Percentiles rank a stretch among this genome's conserved stretches.
phyloP scores from a whole-genome alignment of 257 asterid genomes.

The Fraxinus excelsior region DNA sequence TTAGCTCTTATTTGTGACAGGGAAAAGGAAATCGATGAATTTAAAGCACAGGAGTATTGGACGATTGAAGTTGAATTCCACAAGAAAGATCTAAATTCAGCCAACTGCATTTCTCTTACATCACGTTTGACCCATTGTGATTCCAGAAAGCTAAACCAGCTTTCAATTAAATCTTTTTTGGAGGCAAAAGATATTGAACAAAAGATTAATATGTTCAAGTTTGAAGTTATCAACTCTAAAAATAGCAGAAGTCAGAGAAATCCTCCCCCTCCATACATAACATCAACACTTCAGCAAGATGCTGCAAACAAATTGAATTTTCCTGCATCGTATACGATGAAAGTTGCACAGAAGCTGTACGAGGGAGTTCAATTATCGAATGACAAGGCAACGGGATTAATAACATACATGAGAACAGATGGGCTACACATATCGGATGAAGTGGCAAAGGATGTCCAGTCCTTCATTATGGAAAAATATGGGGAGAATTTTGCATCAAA shows the following conservation, averaged over 20 bases:
- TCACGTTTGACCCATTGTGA: constrained; percentile 64
- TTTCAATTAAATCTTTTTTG: constrained; percentile 55
- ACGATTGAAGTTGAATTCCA: constrained; percentile 57
- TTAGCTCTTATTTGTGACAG: constrained; percentile 84
- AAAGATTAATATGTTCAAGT: constrained; percentile 51
- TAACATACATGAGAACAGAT: constrained; percentile 95
- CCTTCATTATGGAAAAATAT: constrained; percentile 62
- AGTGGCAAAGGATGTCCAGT: constrained; percentile 73
- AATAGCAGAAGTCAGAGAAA: constrained; percentile 57
- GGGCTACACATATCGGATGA: constrained; percentile 85
- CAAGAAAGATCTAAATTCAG: constrained; percentile 33
- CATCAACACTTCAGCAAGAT: constrained; percentile 95
- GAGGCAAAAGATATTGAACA: constrained; percentile 66
- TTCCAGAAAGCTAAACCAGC: constrained; percentile 53
- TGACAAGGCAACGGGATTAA: constrained; percentile 74
- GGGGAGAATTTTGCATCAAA: constrained; percentile 65
- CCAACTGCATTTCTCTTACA: constrained; percentile 34
- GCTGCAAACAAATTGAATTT: constrained; percentile 86
- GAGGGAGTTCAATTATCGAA: constrained; percentile 81
- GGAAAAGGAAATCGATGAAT: constrained; percentile 79
- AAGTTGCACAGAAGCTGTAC: constrained; percentile 84
- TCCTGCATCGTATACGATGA: constrained; percentile 74
- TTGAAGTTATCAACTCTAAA: constrained; percentile 58
- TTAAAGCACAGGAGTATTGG: constrained; percentile 86
- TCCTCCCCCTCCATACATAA: constrained; percentile 78